phyloP scores from a whole-genome alignment of 768 basidiomycete genomes.

The Tulasnella sp. region DNA sequence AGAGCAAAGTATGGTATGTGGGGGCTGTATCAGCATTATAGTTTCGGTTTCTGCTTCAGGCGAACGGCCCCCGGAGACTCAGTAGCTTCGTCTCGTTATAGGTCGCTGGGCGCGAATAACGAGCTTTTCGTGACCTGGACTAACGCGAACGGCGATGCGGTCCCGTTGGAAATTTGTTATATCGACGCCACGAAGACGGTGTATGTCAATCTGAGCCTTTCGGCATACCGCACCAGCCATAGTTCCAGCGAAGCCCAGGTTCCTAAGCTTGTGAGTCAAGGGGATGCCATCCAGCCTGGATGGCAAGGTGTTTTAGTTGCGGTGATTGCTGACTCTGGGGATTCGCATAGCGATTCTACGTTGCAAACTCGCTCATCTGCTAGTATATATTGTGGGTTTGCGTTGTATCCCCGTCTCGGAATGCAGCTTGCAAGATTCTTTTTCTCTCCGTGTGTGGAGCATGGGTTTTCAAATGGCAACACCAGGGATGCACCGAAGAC shows the following conservation, averaged over 20 bases:
- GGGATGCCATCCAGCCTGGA: too few relatives aligned
- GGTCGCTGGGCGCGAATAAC: not conserved
- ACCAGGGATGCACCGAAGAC: too few relatives aligned
- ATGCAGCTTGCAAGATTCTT: not conserved
- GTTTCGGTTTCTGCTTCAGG: too few relatives aligned
- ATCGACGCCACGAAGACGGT: too few relatives aligned
- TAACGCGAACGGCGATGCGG: not conserved
- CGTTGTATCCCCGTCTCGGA: not conserved
- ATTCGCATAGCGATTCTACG: not conserved
- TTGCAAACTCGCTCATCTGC: not conserved
- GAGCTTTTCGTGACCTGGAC: not conserved
- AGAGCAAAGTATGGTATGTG: not conserved
- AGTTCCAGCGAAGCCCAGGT: too few relatives aligned
- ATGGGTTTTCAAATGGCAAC: too few relatives aligned
- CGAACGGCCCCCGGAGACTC: not conserved
- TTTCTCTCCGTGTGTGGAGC: too few relatives aligned
- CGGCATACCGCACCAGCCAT: not conserved
- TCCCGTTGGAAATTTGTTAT: not conserved
- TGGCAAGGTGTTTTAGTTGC: too few relatives aligned
- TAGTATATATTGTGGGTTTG: not conserved
- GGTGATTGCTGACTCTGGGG: not conserved
- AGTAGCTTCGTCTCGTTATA: not conserved
- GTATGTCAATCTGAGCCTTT: not conserved
- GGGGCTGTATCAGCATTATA: not conserved
- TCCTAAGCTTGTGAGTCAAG: too few relatives aligned